These are phyloP conservation scores for Aegilops umbellulata DNA, from an alignment of 176 grass and related monocot species.

Conservation along the genomic window DNA sequence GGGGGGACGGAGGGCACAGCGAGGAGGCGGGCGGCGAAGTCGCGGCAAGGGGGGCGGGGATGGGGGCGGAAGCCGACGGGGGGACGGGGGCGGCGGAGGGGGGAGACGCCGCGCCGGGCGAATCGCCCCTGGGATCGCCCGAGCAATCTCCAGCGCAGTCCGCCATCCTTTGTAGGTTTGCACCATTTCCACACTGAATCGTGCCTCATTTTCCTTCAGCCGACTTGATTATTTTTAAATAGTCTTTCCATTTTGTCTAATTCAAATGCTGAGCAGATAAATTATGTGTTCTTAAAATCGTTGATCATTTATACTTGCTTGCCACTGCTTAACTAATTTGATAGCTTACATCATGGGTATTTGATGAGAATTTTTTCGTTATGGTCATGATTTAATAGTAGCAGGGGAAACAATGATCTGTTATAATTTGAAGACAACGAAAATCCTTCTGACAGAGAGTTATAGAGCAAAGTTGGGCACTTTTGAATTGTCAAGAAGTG, in stretches of 20 bases:
- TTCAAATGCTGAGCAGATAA: neutral
- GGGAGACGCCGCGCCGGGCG: too few relatives aligned
- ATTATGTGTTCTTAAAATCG: neutral
- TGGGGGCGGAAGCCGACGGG: too few relatives aligned
- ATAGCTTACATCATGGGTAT: neutral
- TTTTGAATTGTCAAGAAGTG: slow-evolving; percentile 51
- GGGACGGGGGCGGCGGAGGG: too few relatives aligned
- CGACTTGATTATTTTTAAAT: neutral
- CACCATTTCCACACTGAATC: too few relatives aligned
- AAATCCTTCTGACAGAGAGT: slow-evolving; percentile 70
- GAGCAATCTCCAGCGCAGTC: too few relatives aligned
- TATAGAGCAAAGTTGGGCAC: slow-evolving; percentile 58
- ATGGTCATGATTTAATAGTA: neutral
- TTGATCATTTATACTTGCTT: neutral
- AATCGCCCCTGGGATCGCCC: too few relatives aligned
- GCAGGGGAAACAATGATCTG: slow-evolving; percentile 59
- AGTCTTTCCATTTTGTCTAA: neutral
- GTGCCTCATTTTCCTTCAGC: neutral
- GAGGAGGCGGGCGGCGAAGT: too few relatives aligned
- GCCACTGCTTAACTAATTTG: neutral
- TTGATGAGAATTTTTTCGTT: neutral
- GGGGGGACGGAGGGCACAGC: too few relatives aligned
- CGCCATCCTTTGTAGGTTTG: too few relatives aligned
- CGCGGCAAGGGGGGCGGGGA: too few relatives aligned
- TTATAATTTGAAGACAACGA: slow-evolving; percentile 58